Evolutionary conservation across 305 asterid genomes (phyloP).

Genomic region (Fraxinus paxiana): DNA sequence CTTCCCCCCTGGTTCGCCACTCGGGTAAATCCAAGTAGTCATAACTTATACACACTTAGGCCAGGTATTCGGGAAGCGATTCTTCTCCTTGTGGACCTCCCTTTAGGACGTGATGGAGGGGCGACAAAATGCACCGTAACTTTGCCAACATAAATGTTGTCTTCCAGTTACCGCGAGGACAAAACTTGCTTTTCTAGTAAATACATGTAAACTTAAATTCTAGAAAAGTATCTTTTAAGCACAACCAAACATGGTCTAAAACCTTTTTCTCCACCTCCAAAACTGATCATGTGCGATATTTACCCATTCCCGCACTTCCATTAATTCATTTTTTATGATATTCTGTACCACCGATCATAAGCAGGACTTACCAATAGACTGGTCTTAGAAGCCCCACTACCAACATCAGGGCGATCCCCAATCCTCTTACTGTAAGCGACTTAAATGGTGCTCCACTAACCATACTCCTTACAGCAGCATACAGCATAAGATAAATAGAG

Average conservation of each 20-base stretch:
- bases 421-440: conserved; percentile 86
- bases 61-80: no score
- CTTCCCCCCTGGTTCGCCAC: no score
- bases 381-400: conserved; percentile 60
- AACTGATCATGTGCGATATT: neutral
- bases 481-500: conserved; percentile 57
- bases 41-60: no score
- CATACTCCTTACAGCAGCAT: conserved; percentile 61
- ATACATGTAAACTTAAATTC: neutral
- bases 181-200: neutral
- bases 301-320: neutral
- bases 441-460: conserved; percentile 84
- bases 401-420: conserved; percentile 85
- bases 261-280: neutral
- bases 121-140: no score
- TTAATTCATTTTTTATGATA: neutral
- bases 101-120: no score
- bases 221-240: neutral
- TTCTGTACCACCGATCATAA: neutral
- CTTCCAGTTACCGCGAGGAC: neutral
- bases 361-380: conserved; percentile 30
- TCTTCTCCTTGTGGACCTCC: no score
- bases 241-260: neutral
- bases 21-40: no score
- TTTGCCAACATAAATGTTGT: no score